Evolutionary conservation across 2,329 filamentous ascomycete species (phyloP).

Genomic region (Claviceps cyperi): DNA sequence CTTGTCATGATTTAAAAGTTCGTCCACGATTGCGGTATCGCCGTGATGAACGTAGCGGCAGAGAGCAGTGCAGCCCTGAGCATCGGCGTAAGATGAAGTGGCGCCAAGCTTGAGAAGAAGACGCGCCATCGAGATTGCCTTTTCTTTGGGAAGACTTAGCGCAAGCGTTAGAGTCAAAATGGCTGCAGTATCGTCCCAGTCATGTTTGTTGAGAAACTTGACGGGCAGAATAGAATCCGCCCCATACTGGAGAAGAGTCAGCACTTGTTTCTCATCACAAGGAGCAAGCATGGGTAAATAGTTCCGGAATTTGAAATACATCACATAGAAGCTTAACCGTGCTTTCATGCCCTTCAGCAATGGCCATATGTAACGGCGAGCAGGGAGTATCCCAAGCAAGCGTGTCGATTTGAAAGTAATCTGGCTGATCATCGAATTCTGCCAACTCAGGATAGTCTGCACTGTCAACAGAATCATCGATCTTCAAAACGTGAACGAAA

Average conservation of each 20-base stretch:
- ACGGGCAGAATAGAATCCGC: slow-evolving; percentile 64
- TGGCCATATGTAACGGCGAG: slow-evolving; percentile 66
- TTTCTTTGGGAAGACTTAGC: slow-evolving; percentile 44
- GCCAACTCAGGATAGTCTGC: slow-evolving; percentile 32
- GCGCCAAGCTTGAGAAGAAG: slow-evolving; percentile 57
- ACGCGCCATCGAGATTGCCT: slow-evolving; percentile 49
- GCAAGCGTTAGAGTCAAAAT: slow-evolving; percentile 60
- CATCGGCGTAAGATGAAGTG: slow-evolving; percentile 58
- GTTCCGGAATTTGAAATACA: slow-evolving; percentile 17
- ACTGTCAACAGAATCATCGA: slow-evolving; percentile 16
- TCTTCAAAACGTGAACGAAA: slow-evolving; percentile 51
- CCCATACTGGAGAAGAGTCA: slow-evolving; percentile 41
- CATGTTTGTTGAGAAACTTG: slow-evolving; percentile 39
- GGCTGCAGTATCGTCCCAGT: slow-evolving; percentile 38
- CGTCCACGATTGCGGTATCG: slow-evolving; percentile 32
- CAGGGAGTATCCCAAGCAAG: slow-evolving; percentile 66
- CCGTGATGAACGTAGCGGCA: slow-evolving; percentile 45
- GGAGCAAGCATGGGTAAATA: neutral
- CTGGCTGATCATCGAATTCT: slow-evolving; percentile 49
- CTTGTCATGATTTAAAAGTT: slow-evolving; percentile 40
- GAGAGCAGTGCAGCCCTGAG: slow-evolving; percentile 48
- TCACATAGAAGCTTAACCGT: slow-evolving; percentile 55
- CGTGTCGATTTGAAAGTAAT: slow-evolving; percentile 66
- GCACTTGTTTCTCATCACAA: neutral
- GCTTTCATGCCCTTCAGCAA: slow-evolving; percentile 54